Evolutionary conservation across 148 eudicot species (phyloP).

Genomic region (Polygonum maritimum): DNA sequence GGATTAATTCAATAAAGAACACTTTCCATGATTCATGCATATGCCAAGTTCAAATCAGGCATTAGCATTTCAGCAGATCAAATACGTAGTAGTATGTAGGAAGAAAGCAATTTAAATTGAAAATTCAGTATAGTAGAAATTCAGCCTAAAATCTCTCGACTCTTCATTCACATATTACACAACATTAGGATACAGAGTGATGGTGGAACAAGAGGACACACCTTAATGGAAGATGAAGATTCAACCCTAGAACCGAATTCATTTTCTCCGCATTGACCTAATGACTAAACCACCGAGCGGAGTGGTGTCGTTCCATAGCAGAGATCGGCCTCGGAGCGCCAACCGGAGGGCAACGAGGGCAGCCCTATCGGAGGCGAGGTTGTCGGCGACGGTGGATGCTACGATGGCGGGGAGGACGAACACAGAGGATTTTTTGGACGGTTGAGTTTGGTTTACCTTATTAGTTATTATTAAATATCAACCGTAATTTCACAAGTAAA

Average conservation of each 20-base stretch:
- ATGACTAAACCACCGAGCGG: slow-evolving; percentile 30
- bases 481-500: too few relatives aligned
- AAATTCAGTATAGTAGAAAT: neutral
- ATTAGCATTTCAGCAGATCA: too few relatives aligned
- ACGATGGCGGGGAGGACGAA: slow-evolving; percentile 15
- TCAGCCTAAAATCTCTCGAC: too few relatives aligned
- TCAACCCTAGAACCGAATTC: slow-evolving; percentile 7
- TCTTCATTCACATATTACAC: too few relatives aligned
- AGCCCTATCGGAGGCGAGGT: slow-evolving; percentile 31
- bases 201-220: neutral
- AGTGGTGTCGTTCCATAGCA: slow-evolving; percentile 32
- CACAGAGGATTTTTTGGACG: too few relatives aligned
- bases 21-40: neutral
- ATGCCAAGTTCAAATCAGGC: neutral
- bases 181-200: too few relatives aligned
- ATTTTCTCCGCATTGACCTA: slow-evolving; percentile 4
- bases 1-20: neutral
- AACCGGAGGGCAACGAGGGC: slow-evolving; percentile 42
- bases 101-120: neutral
- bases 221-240: slow-evolving; percentile 1
- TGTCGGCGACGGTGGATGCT: slow-evolving; percentile 18
- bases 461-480: too few relatives aligned
- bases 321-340: slow-evolving; percentile 48
- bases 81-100: neutral
- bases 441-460: too few relatives aligned